A percentile compares a stretch with the other conserved stretches of the same genome.
phyloP scores from a whole-genome alignment of 331 rosid genomes.

The Pyrus hybrid region DNA sequence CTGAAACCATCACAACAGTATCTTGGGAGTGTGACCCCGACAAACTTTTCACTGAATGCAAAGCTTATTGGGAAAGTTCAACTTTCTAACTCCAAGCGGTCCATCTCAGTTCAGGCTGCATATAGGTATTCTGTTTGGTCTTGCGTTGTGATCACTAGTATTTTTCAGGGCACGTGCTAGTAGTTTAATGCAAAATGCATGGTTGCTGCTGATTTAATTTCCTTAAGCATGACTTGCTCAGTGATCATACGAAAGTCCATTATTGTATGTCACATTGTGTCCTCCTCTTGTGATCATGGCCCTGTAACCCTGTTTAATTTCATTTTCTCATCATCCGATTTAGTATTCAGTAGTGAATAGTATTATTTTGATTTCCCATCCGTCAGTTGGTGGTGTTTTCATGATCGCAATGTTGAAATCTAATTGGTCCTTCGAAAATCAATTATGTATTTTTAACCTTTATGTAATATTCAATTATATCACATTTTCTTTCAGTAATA shows the following conservation, averaged over 20 bases:
- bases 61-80: constrained; percentile 26
- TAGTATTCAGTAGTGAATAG: not conserved
- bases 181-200: not conserved
- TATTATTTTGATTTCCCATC: not conserved
- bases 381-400: not conserved
- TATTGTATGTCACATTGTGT: not conserved
- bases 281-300: not conserved
- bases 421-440: not conserved
- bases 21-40: constrained; percentile 28
- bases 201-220: not conserved
- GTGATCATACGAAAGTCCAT: not conserved
- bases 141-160: not conserved
- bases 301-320: too few relatives aligned
- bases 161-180: not conserved
- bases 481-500: not conserved
- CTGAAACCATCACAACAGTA: constrained; percentile 26
- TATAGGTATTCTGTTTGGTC: constrained; percentile 44
- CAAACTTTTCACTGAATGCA: constrained; percentile 25
- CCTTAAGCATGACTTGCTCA: not conserved
- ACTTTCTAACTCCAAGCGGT: constrained; percentile 34
- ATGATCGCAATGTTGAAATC: not conserved
- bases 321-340: not conserved
- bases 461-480: not conserved
- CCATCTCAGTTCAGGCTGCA: constrained; percentile 60
- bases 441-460: not conserved